A percentile compares a stretch with the other conserved stretches of the same genome.
These are phyloP conservation scores for Melanomma pulvis-pyrius DNA, from an alignment of 495 filamentous ascomycete genomes.

Conservation along the genomic window DNA sequence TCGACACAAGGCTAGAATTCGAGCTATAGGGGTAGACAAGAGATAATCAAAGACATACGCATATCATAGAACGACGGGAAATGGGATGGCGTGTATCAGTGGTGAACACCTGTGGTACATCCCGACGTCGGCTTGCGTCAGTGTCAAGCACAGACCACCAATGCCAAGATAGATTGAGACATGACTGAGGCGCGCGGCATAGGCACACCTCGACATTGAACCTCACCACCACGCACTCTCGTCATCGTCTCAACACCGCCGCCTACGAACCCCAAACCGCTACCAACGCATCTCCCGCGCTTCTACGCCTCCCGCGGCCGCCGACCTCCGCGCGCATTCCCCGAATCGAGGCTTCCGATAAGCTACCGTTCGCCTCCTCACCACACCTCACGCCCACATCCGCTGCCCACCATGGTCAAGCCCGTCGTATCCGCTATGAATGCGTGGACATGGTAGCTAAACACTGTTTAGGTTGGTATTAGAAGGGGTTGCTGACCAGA, in stretches of 20 bases:
- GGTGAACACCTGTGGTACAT: too few relatives aligned
- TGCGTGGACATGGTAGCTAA: conserved; percentile 83
- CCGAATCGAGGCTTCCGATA: conserved; percentile 10
- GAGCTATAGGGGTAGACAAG: too few relatives aligned
- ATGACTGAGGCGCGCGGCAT: neutral
- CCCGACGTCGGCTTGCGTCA: neutral
- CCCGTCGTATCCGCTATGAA: conserved; percentile 85
- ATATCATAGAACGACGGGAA: too few relatives aligned
- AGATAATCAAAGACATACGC: too few relatives aligned
- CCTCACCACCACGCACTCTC: neutral
- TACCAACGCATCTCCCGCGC: neutral
- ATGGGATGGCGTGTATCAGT: too few relatives aligned
- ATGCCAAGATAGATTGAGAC: neutral
- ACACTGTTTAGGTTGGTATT: neutral
- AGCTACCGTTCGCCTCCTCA: conserved; percentile 6
- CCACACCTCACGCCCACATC: neutral
- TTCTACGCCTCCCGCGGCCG: neutral
- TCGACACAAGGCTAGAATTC: too few relatives aligned
- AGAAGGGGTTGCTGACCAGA: neutral
- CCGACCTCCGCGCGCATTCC: neutral
- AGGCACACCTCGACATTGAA: neutral
- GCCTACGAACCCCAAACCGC: neutral
- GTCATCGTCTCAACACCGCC: neutral
- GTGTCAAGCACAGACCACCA: neutral
- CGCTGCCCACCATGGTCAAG: conserved; percentile 69